These are phyloP conservation scores for Pythium sp. DNA, from an alignment of 352 stramenopile species.

Conservation along the genomic window DNA sequence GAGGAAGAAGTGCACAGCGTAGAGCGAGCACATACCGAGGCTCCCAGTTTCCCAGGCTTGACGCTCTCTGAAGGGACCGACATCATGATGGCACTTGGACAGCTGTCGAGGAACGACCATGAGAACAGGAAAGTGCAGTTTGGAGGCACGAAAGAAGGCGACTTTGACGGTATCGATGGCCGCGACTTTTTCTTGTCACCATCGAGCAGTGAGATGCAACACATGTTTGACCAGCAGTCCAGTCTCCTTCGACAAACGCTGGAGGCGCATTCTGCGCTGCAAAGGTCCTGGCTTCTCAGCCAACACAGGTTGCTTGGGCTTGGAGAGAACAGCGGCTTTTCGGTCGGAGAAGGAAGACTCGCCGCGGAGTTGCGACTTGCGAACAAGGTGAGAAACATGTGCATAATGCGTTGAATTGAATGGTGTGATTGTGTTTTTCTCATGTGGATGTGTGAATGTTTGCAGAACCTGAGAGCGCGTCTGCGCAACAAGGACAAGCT, in stretches of 20 bases:
- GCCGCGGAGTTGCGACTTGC: slow-evolving; percentile 76
- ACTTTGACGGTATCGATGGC: slow-evolving; percentile 55
- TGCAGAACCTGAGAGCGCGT: slow-evolving; percentile 75
- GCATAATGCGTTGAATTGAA: slow-evolving; percentile 23
- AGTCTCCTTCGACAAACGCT: slow-evolving; percentile 62
- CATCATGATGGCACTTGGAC: slow-evolving; percentile 68
- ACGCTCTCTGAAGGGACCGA: slow-evolving; percentile 75
- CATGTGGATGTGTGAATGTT: not conserved
- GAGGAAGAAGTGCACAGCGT: not conserved
- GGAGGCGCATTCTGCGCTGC: slow-evolving; percentile 69
- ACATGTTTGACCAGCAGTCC: slow-evolving; percentile 87
- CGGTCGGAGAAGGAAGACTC: slow-evolving; percentile 78
- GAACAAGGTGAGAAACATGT: slow-evolving; percentile 45
- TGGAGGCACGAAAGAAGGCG: slow-evolving; percentile 42
- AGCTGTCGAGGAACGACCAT: slow-evolving; percentile 31
- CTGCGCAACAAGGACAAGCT: slow-evolving; percentile 83
- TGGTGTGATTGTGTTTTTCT: not conserved
- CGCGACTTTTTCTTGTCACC: slow-evolving; percentile 79
- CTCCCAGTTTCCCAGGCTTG: slow-evolving; percentile 35
- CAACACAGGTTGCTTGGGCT: slow-evolving; percentile 72
- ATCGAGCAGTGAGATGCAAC: slow-evolving; percentile 85
- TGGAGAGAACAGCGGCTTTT: slow-evolving; percentile 48
- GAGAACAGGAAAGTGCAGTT: slow-evolving; percentile 37
- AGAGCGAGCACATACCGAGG: not conserved
- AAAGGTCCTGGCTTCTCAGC: slow-evolving; percentile 74